Percentiles rank a stretch among this genome's conserved stretches.
Evolutionary conservation across 495 filamentous ascomycete genomes (phyloP).

Genomic region (Neurospora sp.): DNA sequence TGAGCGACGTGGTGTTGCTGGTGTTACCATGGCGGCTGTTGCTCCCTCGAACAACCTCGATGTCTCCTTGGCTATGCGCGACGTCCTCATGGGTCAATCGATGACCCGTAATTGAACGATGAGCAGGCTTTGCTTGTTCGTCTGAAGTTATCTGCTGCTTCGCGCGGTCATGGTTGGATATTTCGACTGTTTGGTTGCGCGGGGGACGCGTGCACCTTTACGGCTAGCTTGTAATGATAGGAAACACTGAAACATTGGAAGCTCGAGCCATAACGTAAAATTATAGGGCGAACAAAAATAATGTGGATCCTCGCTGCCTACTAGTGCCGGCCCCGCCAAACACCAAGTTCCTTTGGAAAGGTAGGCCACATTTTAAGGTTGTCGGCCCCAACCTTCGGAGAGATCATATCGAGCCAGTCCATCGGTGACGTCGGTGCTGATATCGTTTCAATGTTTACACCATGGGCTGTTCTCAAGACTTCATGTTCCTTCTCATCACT

Average conservation of each 20-base stretch:
- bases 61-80: slow-evolving; percentile 48
- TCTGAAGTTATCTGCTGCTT: not conserved
- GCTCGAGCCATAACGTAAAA: not conserved
- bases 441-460: not conserved
- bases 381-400: not conserved
- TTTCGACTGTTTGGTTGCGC: not conserved
- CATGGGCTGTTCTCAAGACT: not conserved
- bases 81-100: slow-evolving; percentile 46
- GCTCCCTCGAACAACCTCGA: slow-evolving; percentile 28
- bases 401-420: not conserved
- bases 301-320: not conserved
- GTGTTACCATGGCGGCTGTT: slow-evolving; percentile 12
- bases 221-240: not conserved
- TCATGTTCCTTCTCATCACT: not conserved
- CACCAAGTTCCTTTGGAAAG: not conserved
- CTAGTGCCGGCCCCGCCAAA: not conserved
- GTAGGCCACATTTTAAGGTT: not conserved
- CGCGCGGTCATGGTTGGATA: not conserved
- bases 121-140: not conserved
- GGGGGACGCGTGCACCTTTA: not conserved
- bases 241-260: not conserved
- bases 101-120: not conserved
- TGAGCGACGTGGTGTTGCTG: slow-evolving; percentile 31
- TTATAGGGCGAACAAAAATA: not conserved
- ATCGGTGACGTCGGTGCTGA: not conserved